Evolutionary conservation across 2,329 filamentous ascomycete species (phyloP).

Genomic region (Sclerotinia glacialis): DNA sequence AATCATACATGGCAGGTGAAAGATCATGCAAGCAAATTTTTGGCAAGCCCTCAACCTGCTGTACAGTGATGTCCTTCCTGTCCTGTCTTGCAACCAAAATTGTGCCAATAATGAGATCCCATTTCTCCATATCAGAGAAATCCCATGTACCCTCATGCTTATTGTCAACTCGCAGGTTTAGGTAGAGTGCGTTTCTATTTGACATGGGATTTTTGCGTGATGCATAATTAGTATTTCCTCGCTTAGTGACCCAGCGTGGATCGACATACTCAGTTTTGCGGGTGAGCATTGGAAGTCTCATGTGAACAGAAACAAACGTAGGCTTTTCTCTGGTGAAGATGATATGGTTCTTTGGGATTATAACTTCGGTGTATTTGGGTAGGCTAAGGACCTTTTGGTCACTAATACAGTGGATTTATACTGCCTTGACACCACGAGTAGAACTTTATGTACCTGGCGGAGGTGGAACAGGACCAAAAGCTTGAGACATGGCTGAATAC

Average conservation of each 20-base stretch:
- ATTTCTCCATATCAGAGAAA: not conserved
- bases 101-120: not conserved
- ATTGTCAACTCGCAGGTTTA: not conserved
- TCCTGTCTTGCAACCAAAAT: not conserved
- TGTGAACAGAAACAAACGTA: not conserved
- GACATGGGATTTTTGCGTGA: not conserved
- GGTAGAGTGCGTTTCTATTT: not conserved
- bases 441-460: not conserved
- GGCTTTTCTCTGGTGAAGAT: not conserved
- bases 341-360: not conserved
- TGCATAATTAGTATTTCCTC: not conserved
- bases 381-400: not conserved
- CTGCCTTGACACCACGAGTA: not conserved
- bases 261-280: not conserved
- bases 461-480: not conserved
- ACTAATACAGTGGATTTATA: not conserved
- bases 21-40: not conserved
- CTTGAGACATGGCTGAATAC: not conserved
- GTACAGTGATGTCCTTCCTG: not conserved
- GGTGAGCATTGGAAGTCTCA: not conserved
- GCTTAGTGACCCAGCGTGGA: not conserved
- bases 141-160: not conserved
- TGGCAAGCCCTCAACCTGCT: not conserved
- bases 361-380: not conserved
- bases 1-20: not conserved